Evolutionary conservation across 192 early-diverging fungal species (phyloP), one percentile per base, ranked within the genome.

Genomic region (Dissophora globulifera): DNA sequence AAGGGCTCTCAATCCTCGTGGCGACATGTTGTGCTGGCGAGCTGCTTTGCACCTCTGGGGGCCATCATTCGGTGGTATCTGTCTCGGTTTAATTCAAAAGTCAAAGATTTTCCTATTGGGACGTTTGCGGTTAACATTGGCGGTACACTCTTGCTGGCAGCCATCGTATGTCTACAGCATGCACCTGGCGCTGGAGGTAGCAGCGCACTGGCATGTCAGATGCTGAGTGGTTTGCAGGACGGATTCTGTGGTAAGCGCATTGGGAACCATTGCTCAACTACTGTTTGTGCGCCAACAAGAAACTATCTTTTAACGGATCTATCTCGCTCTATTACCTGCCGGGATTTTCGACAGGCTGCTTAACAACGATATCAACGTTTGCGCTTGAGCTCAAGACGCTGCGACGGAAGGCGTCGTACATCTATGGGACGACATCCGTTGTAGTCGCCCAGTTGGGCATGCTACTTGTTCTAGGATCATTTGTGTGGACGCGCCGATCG

Each of bases 211-310:
- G 50, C 59, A 11, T 86, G 84, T 43, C 48, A 67, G 33, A 50
- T 82, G 3, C n/a, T 83, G 6, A 67, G 69, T 27, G 83, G 67
- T 15, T 50, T 88, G 30, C 51, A 78, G 8, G 83, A 86, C 78
- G 87, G 87, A 9, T 84, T 82, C 27, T 88, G 87, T 71, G 85
- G 85, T 87, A 83, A 68, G 53, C 64, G 1, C 23, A 41, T 20
- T 54, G 16, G 4, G 8, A 19, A 22, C 7, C 19, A 35, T 54
- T 35, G 22, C 27, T 47, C 5, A 30, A 35, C 31, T 10, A 26
- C 32, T 23, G 23, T 47, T 40, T 30, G 16, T 46, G 12, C 12
- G 31, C 25, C 20, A 60, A 52, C 31, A 55, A 25, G 29, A 22
- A 62, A 15, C 41, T 26, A 10, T 50, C 17, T 50, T 50, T 16